Conservation (phyloP, 352 stramenopile genomes). For the Salisapilia sapeloensis region DNA sequence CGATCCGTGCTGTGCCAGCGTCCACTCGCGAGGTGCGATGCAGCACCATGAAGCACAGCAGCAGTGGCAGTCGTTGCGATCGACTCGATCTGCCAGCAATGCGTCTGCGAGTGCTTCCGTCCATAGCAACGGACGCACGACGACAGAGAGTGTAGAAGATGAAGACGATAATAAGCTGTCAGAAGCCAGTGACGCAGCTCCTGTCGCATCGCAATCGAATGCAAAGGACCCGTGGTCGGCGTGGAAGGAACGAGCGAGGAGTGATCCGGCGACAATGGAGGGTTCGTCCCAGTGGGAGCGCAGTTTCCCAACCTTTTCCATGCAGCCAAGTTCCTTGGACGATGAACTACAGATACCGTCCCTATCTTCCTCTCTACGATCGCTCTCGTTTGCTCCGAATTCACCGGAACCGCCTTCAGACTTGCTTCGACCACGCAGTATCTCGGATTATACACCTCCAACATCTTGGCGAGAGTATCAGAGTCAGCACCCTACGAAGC, state of each 20-base stretch:
- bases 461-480: too few species aligned
- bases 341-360: slow-evolving; percentile 16
- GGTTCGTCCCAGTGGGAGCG: too few species aligned
- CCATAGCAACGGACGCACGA: neutral
- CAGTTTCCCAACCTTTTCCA: too few species aligned
- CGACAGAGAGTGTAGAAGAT: neutral
- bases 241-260: too few species aligned
- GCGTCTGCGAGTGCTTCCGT: neutral
- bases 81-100: slow-evolving; percentile 1
- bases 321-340: too few species aligned
- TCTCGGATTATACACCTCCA: slow-evolving; percentile 46
- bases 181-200: too few species aligned
- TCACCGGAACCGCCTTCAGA: neutral
- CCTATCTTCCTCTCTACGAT: slow-evolving; percentile 23
- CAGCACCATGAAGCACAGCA: slow-evolving; percentile 11
- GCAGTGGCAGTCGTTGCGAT: slow-evolving; percentile 1
- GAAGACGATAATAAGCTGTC: too few species aligned
- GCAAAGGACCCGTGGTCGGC: neutral
- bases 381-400: slow-evolving; percentile 14
- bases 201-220: neutral
- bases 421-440: slow-evolving; percentile 28
- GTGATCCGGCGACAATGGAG: too few species aligned
- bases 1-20: slow-evolving; percentile 11
- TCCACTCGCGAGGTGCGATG: slow-evolving; percentile 21
- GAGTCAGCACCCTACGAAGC: too few species aligned